Base-by-base conservation (phyloP, 768 basidiomycete species). In the Leccinum aurantiacum region DNA sequence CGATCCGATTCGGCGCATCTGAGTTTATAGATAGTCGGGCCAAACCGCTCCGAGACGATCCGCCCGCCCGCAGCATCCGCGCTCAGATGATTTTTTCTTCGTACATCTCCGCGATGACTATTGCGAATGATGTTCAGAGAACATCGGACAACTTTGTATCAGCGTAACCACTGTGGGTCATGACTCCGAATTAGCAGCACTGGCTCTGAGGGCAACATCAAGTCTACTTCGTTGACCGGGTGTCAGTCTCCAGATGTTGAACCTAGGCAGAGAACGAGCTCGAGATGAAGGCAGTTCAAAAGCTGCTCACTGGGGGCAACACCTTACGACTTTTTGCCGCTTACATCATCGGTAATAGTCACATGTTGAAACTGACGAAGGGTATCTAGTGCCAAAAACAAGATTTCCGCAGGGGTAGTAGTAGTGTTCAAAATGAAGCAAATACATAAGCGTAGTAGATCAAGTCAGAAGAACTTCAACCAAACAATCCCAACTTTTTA, bases 401-500 rank as follows among this genome's bases (percentile, higher is more conserved):
- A 35, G 35, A 6, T 6, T 37, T 37, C 35, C 35, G 35, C 6
- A 14, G 35, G 14, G 33, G 10, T 41, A 41, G 17, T 9, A 4
- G 33, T 48, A 48, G 13, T 48, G 47, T 48, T 24, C 15, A 24
- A 25, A 14, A 48, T 48, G 25, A 8, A 22, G 7, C 11, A 19
- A 17, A n/a, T 53, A 9, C 44, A 14, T 27, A 27, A 17, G 13
- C 48, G 60, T 48, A 53, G 13, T 38, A 60, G 37, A 60, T 57
- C 54, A 38, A 11, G 13, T 35, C 11, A 17, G 33, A 51, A 17
- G 37, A 51, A 56, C 37, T 4, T 58, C 54, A 73, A n/a, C 49
- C 29, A 52, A 63, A 74, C 51, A 72, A 53, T 9, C 72, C 68
- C 60, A 74, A 10, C 57, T 63, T 75, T 48, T 24, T 65, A 27